A percentile compares a stretch with the other conserved stretches of the same genome.
These are phyloP conservation scores for Globisporangium sylvaticum DNA, from an alignment of 352 stramenopile species.

Conservation along the genomic window DNA sequence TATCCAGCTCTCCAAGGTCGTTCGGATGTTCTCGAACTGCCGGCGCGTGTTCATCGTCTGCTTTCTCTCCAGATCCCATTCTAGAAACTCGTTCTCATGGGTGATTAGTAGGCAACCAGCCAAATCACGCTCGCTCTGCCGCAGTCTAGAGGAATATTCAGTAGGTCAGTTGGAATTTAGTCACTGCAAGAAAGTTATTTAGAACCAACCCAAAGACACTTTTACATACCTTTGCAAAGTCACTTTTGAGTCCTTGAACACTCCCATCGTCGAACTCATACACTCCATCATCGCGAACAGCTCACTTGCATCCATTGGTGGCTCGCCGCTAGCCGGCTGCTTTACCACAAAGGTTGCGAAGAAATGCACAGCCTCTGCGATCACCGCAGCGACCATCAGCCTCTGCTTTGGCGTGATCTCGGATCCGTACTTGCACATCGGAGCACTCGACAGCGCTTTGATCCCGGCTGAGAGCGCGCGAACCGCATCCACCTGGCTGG, in stretches of 20 bases:
- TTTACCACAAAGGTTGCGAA: not conserved
- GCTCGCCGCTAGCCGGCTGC: not conserved
- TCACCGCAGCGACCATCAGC: not conserved
- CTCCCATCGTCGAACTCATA: not conserved
- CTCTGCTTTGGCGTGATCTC: not conserved
- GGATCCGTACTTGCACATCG: slow-evolving; percentile 2
- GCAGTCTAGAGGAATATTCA: too few relatives aligned
- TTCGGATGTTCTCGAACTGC: not conserved
- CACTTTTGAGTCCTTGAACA: not conserved
- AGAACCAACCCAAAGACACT: too few relatives aligned
- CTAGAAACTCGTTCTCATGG: not conserved
- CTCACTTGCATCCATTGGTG: not conserved
- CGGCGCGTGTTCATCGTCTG: not conserved
- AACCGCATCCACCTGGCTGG: not conserved
- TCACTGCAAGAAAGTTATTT: too few relatives aligned
- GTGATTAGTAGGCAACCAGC: not conserved
- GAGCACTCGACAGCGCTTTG: not conserved
- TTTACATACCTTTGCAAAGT: not conserved
- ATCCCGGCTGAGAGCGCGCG: not conserved
- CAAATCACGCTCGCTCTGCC: not conserved
- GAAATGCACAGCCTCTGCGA: not conserved
- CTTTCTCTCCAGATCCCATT: not conserved
- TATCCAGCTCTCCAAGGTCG: not conserved
- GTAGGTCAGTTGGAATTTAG: too few relatives aligned
- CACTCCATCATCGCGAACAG: not conserved